A percentile compares a stretch with the other conserved stretches of the same genome.
Conservation (phyloP, 805 yeast species). For the Ogataea nitratoaversa region DNA sequence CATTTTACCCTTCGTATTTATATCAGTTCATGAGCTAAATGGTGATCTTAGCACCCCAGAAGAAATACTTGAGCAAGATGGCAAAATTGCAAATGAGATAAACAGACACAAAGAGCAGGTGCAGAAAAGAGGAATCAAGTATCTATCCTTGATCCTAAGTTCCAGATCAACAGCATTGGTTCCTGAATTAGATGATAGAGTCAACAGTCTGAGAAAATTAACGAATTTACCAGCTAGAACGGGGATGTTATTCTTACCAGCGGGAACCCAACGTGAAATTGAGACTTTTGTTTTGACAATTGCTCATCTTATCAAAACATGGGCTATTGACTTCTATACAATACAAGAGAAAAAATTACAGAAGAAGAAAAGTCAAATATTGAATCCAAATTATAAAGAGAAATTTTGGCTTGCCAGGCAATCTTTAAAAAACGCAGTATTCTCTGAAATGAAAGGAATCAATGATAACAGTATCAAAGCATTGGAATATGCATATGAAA, state of each 20-base stretch:
- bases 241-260: constrained; percentile 40
- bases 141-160: constrained; percentile 33
- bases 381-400: constrained; percentile 20
- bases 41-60: constrained; percentile 25
- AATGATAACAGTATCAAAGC: constrained; percentile 45
- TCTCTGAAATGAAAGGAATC: constrained; percentile 45
- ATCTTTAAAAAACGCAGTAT: constrained; percentile 45
- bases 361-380: constrained; percentile 34
- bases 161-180: constrained; percentile 25
- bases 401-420: constrained; percentile 46
- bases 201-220: constrained; percentile 33
- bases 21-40: constrained; percentile 40
- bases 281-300: constrained; percentile 37
- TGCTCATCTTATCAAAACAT: constrained; percentile 36
- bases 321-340: constrained; percentile 42
- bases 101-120: constrained; percentile 30
- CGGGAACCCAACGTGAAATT: constrained; percentile 38
- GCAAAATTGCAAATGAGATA: constrained; percentile 35
- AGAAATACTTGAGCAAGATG: constrained; percentile 25
- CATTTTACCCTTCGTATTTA: constrained; percentile 43
- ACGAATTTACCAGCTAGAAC: constrained; percentile 42
- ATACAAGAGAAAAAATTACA: constrained; percentile 37
- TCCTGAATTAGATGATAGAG: constrained; percentile 33
- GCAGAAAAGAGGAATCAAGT: constrained; percentile 27
- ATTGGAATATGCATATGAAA: constrained; percentile 52